These are phyloP conservation scores for Mycena sanguinolenta DNA, from an alignment of 768 basidiomycete genomes.

Conservation along the genomic window DNA sequence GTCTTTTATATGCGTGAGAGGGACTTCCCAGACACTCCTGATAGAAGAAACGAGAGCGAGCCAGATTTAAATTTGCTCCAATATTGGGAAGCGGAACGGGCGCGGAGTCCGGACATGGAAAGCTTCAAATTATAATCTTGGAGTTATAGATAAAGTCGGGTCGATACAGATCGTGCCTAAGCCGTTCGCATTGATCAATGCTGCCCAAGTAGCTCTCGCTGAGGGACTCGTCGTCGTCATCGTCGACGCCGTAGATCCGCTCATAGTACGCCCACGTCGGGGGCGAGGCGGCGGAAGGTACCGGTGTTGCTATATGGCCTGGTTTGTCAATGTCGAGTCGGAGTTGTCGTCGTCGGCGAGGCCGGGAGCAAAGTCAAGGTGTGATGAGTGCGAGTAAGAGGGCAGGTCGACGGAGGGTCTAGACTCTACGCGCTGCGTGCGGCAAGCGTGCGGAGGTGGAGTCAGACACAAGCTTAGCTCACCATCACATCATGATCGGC, in stretches of 20 bases:
- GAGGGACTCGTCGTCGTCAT: slow-evolving; percentile 64
- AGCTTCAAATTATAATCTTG: slow-evolving; percentile 9
- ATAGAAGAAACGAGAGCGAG: slow-evolving; percentile 4
- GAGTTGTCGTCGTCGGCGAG: too few species aligned
- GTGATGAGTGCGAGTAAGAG: too few species aligned
- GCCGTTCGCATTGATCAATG: too few species aligned
- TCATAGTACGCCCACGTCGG: slow-evolving; percentile 94
- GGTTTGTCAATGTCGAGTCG: neutral
- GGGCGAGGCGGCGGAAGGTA: slow-evolving; percentile 81
- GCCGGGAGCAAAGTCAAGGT: too few species aligned
- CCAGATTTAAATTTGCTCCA: slow-evolving; percentile 10
- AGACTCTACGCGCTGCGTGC: too few species aligned
- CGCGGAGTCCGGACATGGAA: slow-evolving; percentile 1
- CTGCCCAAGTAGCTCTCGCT: slow-evolving; percentile 37
- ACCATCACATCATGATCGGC: too few species aligned
- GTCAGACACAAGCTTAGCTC: too few species aligned
- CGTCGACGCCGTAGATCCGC: slow-evolving; percentile 82
- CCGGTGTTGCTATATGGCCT: slow-evolving; percentile 54
- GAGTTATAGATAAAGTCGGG: neutral
- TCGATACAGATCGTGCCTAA: neutral
- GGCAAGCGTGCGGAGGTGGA: too few species aligned
- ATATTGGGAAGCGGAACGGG: slow-evolving; percentile 2
- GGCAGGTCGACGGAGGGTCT: too few species aligned
- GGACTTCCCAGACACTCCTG: slow-evolving; percentile 19
- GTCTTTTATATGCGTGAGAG: slow-evolving; percentile 16